Conservation (phyloP, 1,139 yeast species). For the Lodderomyces jiufengensis region DNA sequence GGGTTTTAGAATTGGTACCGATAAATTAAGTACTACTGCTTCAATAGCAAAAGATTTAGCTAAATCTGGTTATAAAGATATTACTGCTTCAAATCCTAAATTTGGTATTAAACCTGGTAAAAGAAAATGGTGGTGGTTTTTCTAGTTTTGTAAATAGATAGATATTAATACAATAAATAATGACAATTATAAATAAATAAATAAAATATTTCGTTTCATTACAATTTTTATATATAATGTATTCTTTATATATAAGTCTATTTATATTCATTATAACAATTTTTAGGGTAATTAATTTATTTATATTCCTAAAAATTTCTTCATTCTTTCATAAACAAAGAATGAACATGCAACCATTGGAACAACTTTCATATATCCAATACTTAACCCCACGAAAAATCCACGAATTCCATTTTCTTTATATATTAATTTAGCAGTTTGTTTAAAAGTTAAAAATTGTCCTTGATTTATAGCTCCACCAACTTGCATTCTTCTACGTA, state of each 20-base stretch:
- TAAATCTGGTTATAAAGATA: conserved; percentile 22
- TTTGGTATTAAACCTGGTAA: conserved; percentile 53
- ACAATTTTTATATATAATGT: too few species aligned
- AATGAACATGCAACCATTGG: conserved; percentile 98
- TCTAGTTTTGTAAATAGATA: conserved; percentile 19
- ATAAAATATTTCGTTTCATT: too few species aligned
- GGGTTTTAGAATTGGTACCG: conserved; percentile 79
- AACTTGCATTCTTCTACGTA: conserved; percentile 94
- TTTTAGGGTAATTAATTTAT: background rate
- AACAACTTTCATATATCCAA: conserved; percentile 89
- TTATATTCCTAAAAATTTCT: conserved; percentile 59
- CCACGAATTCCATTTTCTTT: conserved; percentile 78
- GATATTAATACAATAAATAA: conserved; percentile 6
- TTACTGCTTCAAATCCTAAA: conserved; percentile 38
- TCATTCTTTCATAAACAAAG: conserved; percentile 87
- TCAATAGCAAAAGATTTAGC: conserved; percentile 21
- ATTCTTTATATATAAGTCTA: conserved; percentile 2
- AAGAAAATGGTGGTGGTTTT: conserved; percentile 61
- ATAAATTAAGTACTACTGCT: conserved; percentile 33
- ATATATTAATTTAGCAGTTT: conserved; percentile 56
- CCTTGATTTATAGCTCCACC: conserved; percentile 75
- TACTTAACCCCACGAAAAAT: conserved; percentile 87
- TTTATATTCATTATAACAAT: background rate
- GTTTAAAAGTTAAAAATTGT: conserved; percentile 50
- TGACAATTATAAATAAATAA: conserved; percentile 3